phyloP scores from a whole-genome alignment of 371 early-diverging fungal genomes.

The Rhizopus stolonifer region DNA sequence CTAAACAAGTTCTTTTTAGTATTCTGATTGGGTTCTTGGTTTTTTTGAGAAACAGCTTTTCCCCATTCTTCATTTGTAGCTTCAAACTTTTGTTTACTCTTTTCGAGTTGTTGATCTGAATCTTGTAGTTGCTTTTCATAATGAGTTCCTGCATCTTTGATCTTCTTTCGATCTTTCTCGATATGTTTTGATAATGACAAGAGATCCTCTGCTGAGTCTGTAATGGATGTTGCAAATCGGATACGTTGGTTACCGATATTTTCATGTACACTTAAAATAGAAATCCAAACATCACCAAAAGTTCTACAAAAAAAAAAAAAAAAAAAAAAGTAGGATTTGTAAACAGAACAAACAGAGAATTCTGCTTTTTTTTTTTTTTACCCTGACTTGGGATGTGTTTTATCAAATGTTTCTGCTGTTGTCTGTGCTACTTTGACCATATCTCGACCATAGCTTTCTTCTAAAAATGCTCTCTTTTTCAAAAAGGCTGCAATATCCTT shows the following conservation, averaged over 20 bases:
- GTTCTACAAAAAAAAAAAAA: conserved; percentile 43
- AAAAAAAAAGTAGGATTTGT: no score
- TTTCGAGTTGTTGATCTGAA: conserved; percentile 71
- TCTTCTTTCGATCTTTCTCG: conserved; percentile 80
- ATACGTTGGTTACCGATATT: conserved; percentile 41
- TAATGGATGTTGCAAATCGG: conserved; percentile 59
- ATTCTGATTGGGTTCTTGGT: conserved; percentile 49
- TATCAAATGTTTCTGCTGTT: conserved; percentile 47
- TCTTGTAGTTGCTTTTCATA: conserved; percentile 71
- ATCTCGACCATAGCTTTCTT: conserved; percentile 60
- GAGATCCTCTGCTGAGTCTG: conserved; percentile 73
- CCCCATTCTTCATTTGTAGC: conserved; percentile 79
- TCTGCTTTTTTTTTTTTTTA: conserved; percentile 17
- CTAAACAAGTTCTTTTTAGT: conserved; percentile 58
- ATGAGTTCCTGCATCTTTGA: conserved; percentile 74
- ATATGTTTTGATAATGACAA: conserved; percentile 68
- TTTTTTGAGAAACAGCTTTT: conserved; percentile 66
- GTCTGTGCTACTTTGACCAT: conserved; percentile 51
- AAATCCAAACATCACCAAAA: conserved; percentile 62
- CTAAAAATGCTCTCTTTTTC: conserved; percentile 60
- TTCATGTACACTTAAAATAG: conserved; percentile 64
- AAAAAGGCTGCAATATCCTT: conserved; percentile 56
- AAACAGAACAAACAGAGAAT: no score
- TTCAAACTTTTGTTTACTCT: conserved; percentile 77
- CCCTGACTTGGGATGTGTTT: conserved; percentile 51